Evolutionary conservation across 768 basidiomycete genomes (phyloP).

Genomic region (Jaapia argillacea): DNA sequence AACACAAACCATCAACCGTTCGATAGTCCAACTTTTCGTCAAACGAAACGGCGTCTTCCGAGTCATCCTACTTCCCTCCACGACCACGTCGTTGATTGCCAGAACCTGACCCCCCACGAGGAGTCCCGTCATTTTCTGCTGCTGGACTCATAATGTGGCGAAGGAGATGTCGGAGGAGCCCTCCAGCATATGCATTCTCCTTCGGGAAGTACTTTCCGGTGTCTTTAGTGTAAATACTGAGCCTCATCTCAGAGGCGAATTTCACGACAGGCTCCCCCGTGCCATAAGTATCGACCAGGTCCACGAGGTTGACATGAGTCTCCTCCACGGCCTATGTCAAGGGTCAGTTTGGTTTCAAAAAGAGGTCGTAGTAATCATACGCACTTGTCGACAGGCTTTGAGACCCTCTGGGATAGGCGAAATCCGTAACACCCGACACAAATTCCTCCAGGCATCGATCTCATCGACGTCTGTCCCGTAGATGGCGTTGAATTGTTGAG

Average conservation of each 20-base stretch:
- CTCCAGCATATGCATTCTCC: slow-evolving; percentile 5
- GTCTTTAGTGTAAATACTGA: slow-evolving; percentile 3
- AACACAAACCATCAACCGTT: too few species aligned
- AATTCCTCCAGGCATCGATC: background rate
- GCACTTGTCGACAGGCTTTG: background rate
- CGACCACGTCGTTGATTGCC: too few species aligned
- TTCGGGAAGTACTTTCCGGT: slow-evolving; percentile 1
- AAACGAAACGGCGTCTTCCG: too few species aligned
- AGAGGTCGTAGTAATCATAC: too few species aligned
- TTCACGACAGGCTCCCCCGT: background rate
- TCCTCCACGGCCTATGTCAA: slow-evolving; percentile 6
- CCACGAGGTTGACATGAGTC: slow-evolving; percentile 9
- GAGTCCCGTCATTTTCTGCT: too few species aligned
- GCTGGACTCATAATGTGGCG: slow-evolving; percentile 5
- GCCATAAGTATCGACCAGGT: slow-evolving; percentile 7
- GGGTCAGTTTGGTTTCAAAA: too few species aligned
- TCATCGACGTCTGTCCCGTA: background rate
- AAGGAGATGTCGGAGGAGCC: slow-evolving; percentile 6
- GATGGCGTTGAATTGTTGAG: background rate
- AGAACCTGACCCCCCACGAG: too few species aligned
- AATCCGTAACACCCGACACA: background rate
- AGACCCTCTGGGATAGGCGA: background rate
- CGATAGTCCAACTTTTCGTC: too few species aligned
- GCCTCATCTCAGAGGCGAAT: background rate
- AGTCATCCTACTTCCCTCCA: too few species aligned